Evolutionary conservation across 108 stramenopile species (phyloP).

Genomic region (Skeletonema grethae): DNA sequence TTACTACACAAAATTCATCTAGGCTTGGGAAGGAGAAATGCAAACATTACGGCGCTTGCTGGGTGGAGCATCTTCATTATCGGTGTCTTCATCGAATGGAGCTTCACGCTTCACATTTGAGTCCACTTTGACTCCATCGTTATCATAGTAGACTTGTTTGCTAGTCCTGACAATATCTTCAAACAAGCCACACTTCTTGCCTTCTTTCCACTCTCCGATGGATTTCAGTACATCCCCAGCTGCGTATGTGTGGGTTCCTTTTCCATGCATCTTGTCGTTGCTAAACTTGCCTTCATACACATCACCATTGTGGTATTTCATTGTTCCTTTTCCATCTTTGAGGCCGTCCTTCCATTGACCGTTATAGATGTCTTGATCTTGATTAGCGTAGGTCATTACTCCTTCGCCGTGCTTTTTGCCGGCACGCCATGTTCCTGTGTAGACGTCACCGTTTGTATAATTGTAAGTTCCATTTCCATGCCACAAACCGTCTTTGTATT

Average conservation of each 20-base stretch:
- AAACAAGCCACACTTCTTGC: conserved; percentile 38
- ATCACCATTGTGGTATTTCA: conserved; percentile 34
- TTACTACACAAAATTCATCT: too few species aligned
- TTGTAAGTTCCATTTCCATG: conserved; percentile 34
- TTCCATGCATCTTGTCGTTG: not conserved
- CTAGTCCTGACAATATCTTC: not conserved
- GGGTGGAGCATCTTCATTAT: not conserved
- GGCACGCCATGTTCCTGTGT: conserved; percentile 28
- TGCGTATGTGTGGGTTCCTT: not conserved
- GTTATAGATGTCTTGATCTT: conserved; percentile 39
- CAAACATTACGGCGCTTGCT: not conserved
- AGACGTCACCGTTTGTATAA: not conserved
- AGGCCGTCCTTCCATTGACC: too few species aligned
- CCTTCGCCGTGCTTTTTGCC: conserved; percentile 51
- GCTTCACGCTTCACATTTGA: not conserved
- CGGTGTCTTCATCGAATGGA: not conserved
- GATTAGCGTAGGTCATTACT: conserved; percentile 39
- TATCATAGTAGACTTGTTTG: not conserved
- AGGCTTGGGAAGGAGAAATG: too few species aligned
- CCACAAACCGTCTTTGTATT: conserved; percentile 33
- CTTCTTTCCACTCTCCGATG: conserved; percentile 37
- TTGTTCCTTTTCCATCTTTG: conserved; percentile 30
- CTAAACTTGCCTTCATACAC: conserved; percentile 36
- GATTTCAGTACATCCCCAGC: not conserved
- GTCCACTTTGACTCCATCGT: not conserved